Conservation (phyloP, 345 rosid species). For the Hibiscus trionum region DNA sequence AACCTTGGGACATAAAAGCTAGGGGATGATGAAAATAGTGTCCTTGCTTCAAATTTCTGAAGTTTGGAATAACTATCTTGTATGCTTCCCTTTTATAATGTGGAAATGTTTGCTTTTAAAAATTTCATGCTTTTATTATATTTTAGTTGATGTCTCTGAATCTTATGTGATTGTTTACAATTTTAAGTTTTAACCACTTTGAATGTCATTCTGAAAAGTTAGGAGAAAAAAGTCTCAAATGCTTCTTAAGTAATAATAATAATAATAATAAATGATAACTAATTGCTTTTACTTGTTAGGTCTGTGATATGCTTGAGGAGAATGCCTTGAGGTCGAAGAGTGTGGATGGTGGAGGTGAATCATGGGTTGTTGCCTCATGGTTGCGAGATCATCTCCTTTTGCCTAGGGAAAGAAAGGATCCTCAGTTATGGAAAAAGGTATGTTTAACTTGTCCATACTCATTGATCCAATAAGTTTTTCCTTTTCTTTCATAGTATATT, state of each 20-base stretch:
- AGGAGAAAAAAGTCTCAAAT: not conserved
- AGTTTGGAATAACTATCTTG: not conserved
- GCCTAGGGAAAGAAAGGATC: slow-evolving; percentile 82
- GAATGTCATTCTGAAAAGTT: not conserved
- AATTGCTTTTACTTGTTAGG: slow-evolving; percentile 31
- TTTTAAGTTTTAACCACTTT: not conserved
- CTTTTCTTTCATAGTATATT: not conserved
- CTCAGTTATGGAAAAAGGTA: slow-evolving; percentile 78
- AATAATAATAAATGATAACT: not conserved
- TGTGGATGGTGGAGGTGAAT: slow-evolving; percentile 41
- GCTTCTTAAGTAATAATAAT: not conserved
- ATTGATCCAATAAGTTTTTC: not conserved
- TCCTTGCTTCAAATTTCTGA: not conserved
- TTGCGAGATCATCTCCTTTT: slow-evolving; percentile 80
- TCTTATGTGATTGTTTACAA: not conserved
- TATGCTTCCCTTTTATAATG: not conserved
- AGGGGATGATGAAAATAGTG: not conserved
- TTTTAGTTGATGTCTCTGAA: not conserved
- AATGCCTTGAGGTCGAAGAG: slow-evolving; percentile 55
- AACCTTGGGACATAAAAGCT: not conserved
- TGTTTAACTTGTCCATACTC: not conserved
- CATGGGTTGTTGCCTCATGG: slow-evolving; percentile 82
- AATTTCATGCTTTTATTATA: not conserved
- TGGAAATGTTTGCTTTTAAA: not conserved
- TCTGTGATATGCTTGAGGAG: slow-evolving; percentile 85